These are phyloP conservation scores for Graphium sp. DNA, from an alignment of 2,329 filamentous ascomycete genomes.

Conservation along the genomic window DNA sequence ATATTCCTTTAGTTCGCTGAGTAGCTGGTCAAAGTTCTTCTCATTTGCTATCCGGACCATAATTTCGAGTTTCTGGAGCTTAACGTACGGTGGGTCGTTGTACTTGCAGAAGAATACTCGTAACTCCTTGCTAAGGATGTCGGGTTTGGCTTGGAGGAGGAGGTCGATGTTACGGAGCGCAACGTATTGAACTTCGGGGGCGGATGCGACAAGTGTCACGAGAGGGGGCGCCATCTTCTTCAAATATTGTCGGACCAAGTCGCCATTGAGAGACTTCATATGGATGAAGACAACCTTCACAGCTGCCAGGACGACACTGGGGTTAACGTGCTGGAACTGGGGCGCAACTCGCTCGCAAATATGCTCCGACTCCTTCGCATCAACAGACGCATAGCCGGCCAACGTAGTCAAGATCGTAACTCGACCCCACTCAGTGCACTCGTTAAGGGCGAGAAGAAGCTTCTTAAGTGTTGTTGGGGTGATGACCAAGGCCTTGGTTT, in stretches of 20 bases:
- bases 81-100: slow-evolving; percentile 94
- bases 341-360: slow-evolving; percentile 93
- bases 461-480: slow-evolving; percentile 80
- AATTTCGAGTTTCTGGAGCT: slow-evolving; percentile 93
- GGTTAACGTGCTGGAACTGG: slow-evolving; percentile 97
- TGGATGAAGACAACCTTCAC: slow-evolving; percentile 97
- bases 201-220: slow-evolving; percentile 88
- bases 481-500: slow-evolving; percentile 74
- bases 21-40: slow-evolving; percentile 83
- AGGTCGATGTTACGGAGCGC: slow-evolving; percentile 92
- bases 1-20: slow-evolving; percentile 93
- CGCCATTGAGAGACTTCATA: slow-evolving; percentile 69
- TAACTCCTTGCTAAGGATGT: slow-evolving; percentile 93
- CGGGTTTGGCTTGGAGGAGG: slow-evolving; percentile 84
- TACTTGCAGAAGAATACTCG: slow-evolving; percentile 99
- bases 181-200: slow-evolving; percentile 95
- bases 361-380: slow-evolving; percentile 92
- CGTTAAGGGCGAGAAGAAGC: slow-evolving; percentile 87
- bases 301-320: slow-evolving; percentile 89
- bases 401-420: slow-evolving; percentile 85
- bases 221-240: slow-evolving; percentile 98
- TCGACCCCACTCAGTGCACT: slow-evolving; percentile 96
- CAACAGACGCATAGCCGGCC: slow-evolving; percentile 72
- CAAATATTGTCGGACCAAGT: slow-evolving; percentile 69
- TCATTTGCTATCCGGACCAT: slow-evolving; percentile 99